A percentile compares a stretch with the other conserved stretches of the same genome.
Evolutionary conservation across 2,329 filamentous ascomycete species (phyloP).

Genomic region (Lachnellula hyalina): DNA sequence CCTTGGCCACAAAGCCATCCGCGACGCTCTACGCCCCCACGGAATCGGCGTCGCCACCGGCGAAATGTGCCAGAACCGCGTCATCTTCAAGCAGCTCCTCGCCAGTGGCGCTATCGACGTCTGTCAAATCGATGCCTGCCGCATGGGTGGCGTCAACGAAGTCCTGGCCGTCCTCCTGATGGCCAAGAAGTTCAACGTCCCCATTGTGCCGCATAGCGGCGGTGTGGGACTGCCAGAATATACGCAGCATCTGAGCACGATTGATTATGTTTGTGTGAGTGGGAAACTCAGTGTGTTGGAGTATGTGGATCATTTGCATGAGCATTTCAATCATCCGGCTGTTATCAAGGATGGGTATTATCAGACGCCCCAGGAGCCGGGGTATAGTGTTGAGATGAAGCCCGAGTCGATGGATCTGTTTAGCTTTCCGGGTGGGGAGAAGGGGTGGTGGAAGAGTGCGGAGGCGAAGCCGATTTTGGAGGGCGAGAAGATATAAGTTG

Average conservation of each 20-base stretch:
- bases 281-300: conserved; percentile 79
- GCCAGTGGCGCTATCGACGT: conserved; percentile 76
- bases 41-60: conserved; percentile 83
- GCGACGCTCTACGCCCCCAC: conserved; percentile 69
- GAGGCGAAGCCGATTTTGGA: conserved; percentile 31
- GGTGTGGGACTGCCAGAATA: conserved; percentile 91
- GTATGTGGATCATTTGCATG: conserved; percentile 89
- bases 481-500: conserved; percentile 29
- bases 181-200: conserved; percentile 66
- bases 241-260: conserved; percentile 86
- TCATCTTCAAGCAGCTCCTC: conserved; percentile 90
- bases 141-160: conserved; percentile 86
- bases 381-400: conserved; percentile 95
- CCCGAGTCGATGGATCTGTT: conserved; percentile 76
- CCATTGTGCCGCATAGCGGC: conserved; percentile 83
- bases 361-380: conserved; percentile 74
- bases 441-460: conserved; percentile 82
- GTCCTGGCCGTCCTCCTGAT: conserved; percentile 85
- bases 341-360: conserved; percentile 82
- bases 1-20: conserved; percentile 79
- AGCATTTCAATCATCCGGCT: conserved; percentile 82
- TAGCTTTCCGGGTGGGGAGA: conserved; percentile 69
- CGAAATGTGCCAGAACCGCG: conserved; percentile 93
- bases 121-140: conserved; percentile 86
- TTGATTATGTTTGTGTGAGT: conserved; percentile 84